Conservation (phyloP, 2,329 filamentous ascomycete species). For the Cylindrodendrum hubeiense region DNA sequence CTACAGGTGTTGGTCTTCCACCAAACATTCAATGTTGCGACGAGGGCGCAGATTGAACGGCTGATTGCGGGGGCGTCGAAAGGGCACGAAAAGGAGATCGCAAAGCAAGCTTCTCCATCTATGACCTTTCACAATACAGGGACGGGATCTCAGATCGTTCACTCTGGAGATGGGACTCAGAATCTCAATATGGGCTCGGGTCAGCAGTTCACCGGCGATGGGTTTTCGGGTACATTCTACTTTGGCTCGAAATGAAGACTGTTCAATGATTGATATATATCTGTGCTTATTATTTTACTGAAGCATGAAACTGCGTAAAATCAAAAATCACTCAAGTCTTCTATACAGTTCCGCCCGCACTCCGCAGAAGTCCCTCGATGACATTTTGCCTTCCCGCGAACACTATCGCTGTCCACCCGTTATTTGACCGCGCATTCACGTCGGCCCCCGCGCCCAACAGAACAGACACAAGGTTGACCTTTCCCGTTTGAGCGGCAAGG, state of each 20-base stretch:
- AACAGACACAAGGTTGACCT: background rate
- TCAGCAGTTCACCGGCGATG: background rate
- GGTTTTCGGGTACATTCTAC: background rate
- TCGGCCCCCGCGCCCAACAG: background rate
- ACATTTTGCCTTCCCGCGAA: background rate
- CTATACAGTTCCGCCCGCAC: background rate
- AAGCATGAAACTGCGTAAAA: too few relatives aligned
- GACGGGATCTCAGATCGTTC: background rate
- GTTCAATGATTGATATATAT: background rate
- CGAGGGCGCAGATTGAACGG: slow-evolving; percentile 5
- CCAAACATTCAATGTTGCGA: slow-evolving; percentile 18
- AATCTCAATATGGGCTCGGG: background rate
- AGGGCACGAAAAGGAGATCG: background rate
- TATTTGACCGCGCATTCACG: too few relatives aligned
- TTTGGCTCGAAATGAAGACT: background rate
- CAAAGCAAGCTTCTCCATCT: background rate
- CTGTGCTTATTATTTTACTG: background rate
- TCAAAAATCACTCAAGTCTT: too few relatives aligned
- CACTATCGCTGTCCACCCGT: background rate
- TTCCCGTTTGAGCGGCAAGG: background rate
- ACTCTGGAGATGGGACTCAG: background rate
- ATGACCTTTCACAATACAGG: background rate
- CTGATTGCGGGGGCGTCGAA: background rate
- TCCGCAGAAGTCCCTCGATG: background rate
- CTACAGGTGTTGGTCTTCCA: slow-evolving; percentile 39